Percentiles rank a stretch among this genome's conserved stretches.
Evolutionary conservation across 148 eudicot species (phyloP).

Genomic region (Nepenthes mirabilis): DNA sequence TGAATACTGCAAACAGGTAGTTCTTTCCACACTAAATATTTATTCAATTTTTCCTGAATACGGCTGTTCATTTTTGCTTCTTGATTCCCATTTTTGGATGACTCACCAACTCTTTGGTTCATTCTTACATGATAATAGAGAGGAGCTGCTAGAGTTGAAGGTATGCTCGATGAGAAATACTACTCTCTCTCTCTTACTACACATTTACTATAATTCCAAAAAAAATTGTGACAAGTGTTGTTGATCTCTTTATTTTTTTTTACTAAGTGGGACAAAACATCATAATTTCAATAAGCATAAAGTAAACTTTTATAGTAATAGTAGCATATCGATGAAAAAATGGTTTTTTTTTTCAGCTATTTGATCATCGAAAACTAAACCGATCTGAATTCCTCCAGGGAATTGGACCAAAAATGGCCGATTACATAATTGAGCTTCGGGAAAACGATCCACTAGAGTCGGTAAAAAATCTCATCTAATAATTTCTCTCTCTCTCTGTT

Average conservation of each 20-base stretch:
- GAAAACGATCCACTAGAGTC: constrained; percentile 63
- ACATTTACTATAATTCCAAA: too few species aligned
- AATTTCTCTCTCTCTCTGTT: not conserved
- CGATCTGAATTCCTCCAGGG: constrained; percentile 36
- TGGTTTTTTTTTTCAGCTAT: too few species aligned
- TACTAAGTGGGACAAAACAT: too few species aligned
- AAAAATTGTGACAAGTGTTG: too few species aligned
- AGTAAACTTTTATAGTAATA: too few species aligned
- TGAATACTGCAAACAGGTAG: constrained; percentile 80
- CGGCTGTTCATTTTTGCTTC: not conserved
- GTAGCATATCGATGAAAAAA: too few species aligned
- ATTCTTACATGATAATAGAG: constrained; percentile 25
- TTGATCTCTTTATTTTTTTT: too few species aligned
- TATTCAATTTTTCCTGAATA: not conserved
- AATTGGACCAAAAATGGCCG: constrained; percentile 70
- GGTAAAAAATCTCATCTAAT: constrained; percentile 23
- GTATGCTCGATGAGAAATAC: constrained; percentile 15
- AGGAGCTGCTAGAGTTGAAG: constrained; percentile 71
- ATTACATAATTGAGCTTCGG: constrained; percentile 71
- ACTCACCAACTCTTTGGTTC: constrained; percentile 1
- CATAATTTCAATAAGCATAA: too few species aligned
- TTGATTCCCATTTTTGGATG: not conserved
- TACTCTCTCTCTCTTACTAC: too few species aligned
- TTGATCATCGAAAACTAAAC: too few species aligned
- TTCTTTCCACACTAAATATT: not conserved